A percentile compares a stretch with the other conserved stretches of the same genome.
Evolutionary conservation across 2,329 filamentous ascomycete genomes (phyloP).

Genomic region (Penicillium sp.): DNA sequence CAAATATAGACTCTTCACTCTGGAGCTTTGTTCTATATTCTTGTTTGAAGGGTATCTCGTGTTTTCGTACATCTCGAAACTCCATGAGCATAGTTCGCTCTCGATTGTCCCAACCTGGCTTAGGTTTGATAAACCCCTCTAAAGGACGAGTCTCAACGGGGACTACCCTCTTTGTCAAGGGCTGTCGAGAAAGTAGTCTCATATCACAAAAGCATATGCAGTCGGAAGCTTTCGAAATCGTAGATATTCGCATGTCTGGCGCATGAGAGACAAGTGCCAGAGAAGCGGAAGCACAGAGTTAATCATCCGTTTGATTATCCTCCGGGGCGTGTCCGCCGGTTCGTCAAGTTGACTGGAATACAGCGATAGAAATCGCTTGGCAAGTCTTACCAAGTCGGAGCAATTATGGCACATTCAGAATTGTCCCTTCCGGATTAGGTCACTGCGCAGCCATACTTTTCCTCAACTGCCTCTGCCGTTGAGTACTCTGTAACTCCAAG

Average conservation of each 20-base stretch:
- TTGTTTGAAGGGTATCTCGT: background rate
- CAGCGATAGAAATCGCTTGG: background rate
- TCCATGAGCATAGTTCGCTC: background rate
- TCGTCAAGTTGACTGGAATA: background rate
- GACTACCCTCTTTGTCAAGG: background rate
- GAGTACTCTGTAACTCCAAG: slow-evolving; percentile 77
- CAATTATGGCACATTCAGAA: background rate
- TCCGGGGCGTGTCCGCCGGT: background rate
- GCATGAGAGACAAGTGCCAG: background rate
- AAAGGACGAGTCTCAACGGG: background rate
- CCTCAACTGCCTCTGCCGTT: slow-evolving; percentile 66
- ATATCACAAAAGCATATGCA: background rate
- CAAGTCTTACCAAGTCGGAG: background rate
- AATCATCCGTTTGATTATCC: background rate
- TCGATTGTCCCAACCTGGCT: background rate
- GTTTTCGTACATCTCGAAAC: background rate
- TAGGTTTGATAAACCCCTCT: background rate
- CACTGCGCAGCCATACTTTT: slow-evolving; percentile 63
- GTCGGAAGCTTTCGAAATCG: background rate
- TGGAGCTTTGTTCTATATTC: background rate
- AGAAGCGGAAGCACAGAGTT: background rate
- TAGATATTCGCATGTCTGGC: no score
- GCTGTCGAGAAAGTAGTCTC: background rate
- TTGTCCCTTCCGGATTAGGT: slow-evolving; percentile 3
- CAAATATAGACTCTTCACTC: slow-evolving; percentile 28